A percentile compares a stretch with the other conserved stretches of the same genome.
Evolutionary conservation across 1,284 basidiomycete species (phyloP).

Genomic region (Irpex lacteus): DNA sequence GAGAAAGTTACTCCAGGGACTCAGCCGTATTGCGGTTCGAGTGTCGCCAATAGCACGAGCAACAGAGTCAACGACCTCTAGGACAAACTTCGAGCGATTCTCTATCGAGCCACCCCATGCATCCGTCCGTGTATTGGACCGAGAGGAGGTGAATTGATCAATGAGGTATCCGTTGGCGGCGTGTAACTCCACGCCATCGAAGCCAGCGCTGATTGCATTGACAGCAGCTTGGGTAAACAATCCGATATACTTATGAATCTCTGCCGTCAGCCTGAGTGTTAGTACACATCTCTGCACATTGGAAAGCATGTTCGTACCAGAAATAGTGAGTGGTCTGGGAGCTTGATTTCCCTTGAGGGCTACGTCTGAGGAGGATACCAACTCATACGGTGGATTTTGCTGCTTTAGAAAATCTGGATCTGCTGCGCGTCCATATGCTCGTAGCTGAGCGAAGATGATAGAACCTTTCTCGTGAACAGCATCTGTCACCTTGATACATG

Average conservation of each 20-base stretch:
- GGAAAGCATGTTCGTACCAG: slow-evolving; percentile 1
- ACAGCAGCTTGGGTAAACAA: slow-evolving; percentile 9
- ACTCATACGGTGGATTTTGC: slow-evolving; percentile 3
- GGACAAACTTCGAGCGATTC: slow-evolving; percentile 56
- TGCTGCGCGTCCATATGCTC: slow-evolving; percentile 4
- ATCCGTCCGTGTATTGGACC: slow-evolving; percentile 66
- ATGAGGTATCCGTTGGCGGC: slow-evolving; percentile 45
- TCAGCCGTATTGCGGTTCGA: not conserved
- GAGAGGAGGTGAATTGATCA: slow-evolving; percentile 47
- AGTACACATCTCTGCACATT: not conserved
- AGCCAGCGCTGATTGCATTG: slow-evolving; percentile 13
- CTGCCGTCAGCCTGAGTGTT: not conserved
- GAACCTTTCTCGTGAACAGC: slow-evolving; percentile 11
- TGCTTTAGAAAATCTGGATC: slow-evolving; percentile 9
- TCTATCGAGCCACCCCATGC: slow-evolving; percentile 71
- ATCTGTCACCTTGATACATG: slow-evolving; percentile 23
- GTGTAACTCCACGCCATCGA: slow-evolving; percentile 24
- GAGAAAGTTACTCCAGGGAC: not conserved
- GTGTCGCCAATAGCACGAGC: not conserved
- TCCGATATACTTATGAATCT: slow-evolving; percentile 7
- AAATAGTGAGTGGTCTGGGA: slow-evolving; percentile 7
- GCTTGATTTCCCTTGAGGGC: slow-evolving; percentile 3
- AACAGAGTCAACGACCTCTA: slow-evolving; percentile 24
- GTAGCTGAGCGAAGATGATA: slow-evolving; percentile 14
- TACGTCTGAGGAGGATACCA: not conserved